These are phyloP conservation scores for Kuraishia hungarica DNA, from an alignment of 805 yeast species.

Conservation along the genomic window DNA sequence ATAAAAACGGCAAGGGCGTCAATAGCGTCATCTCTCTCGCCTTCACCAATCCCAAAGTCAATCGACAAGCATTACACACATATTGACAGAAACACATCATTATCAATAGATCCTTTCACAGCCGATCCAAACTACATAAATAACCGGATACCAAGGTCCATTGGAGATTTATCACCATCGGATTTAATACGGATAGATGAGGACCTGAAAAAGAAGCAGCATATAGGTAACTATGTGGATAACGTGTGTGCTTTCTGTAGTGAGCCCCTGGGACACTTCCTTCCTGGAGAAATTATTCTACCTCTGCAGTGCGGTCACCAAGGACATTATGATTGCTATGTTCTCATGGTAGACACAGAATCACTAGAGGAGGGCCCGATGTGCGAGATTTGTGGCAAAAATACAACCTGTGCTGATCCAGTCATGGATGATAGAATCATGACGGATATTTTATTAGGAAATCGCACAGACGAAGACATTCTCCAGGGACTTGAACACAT, in stretches of 20 bases:
- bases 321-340: conserved; percentile 7
- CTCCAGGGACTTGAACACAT: background rate
- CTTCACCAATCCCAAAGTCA: background rate
- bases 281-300: conserved; percentile 7
- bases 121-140: background rate
- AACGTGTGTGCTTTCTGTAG: conserved; percentile 6
- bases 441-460: background rate
- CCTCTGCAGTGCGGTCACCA: conserved; percentile 6
- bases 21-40: background rate
- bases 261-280: conserved; percentile 3
- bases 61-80: no score
- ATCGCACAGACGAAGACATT: background rate
- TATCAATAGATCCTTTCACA: background rate
- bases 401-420: background rate
- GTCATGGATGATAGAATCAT: background rate
- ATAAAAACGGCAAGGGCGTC: background rate
- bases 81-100: background rate
- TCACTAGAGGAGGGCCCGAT: background rate
- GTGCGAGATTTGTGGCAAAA: background rate
- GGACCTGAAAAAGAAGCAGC: background rate
- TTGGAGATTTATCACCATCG: background rate
- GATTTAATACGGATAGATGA: background rate
- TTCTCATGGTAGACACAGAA: conserved; percentile 1
- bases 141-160: background rate
- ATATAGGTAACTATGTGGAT: background rate